Percentiles rank a stretch among this genome's conserved stretches.
phyloP scores from a whole-genome alignment of 331 rosid species.

The Ulmus americana region DNA sequence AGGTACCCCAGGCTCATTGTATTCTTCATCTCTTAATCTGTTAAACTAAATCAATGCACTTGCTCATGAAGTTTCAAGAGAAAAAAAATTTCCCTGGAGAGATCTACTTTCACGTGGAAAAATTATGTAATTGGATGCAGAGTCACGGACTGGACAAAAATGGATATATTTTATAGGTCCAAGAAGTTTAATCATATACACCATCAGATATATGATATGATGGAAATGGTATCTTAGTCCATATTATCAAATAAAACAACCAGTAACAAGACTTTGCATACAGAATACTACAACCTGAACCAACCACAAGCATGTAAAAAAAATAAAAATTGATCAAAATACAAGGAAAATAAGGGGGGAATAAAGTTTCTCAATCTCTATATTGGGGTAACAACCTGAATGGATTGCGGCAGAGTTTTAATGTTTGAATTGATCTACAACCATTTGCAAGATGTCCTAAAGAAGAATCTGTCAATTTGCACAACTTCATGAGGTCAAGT shows the following conservation, averaged over 20 bases:
- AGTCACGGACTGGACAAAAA: neutral
- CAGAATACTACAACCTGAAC: neutral
- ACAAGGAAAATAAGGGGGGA: neutral
- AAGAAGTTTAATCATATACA: too few relatives aligned
- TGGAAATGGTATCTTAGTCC: neutral
- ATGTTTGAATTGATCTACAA: slow-evolving; percentile 44
- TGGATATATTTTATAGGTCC: neutral
- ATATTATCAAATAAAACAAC: neutral
- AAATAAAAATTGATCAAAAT: neutral
- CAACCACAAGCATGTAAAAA: neutral
- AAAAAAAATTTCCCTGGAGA: neutral
- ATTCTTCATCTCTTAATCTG: neutral
- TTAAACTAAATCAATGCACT: neutral
- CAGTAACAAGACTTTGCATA: neutral
- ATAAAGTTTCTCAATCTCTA: neutral
- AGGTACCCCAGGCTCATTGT: neutral
- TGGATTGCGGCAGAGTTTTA: slow-evolving; percentile 49
- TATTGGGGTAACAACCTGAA: slow-evolving; percentile 54
- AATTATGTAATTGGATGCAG: neutral
- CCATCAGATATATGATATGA: too few relatives aligned
- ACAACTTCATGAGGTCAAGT: slow-evolving; percentile 49
- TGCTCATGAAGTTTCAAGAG: neutral
- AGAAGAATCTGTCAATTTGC: slow-evolving; percentile 54
- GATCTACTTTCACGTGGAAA: neutral
- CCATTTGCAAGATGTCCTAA: slow-evolving; percentile 59